phyloP scores from a whole-genome alignment of 805 yeast species.

The Yarrowia bubula region DNA sequence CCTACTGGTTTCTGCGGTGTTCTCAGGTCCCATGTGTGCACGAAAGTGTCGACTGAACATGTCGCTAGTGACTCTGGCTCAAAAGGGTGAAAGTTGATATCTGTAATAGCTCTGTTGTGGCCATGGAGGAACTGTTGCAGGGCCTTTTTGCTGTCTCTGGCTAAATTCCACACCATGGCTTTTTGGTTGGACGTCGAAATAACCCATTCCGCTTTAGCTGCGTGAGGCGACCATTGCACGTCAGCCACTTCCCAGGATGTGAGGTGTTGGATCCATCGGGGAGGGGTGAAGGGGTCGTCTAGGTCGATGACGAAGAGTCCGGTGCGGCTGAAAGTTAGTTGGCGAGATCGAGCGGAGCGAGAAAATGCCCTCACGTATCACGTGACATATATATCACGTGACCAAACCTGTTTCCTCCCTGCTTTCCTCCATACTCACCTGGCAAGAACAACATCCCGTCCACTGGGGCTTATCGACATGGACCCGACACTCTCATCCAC shows the following conservation, averaged over 20 bases:
- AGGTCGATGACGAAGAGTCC: constrained; percentile 89
- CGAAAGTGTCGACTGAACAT: constrained; percentile 86
- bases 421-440: constrained; percentile 44
- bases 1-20: constrained; percentile 66
- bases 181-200: constrained; percentile 93
- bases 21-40: constrained; percentile 88
- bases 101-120: constrained; percentile 92
- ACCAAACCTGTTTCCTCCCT: not conserved
- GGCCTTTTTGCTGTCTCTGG: constrained; percentile 67
- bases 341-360: not conserved
- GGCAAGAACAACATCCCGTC: constrained; percentile 91
- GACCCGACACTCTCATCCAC: constrained; percentile 93
- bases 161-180: constrained; percentile 90
- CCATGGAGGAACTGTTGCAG: constrained; percentile 85
- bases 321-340: constrained; percentile 50
- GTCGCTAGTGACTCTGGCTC: constrained; percentile 89
- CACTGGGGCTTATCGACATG: constrained; percentile 83
- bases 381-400: not conserved
- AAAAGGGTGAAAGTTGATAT: constrained; percentile 85
- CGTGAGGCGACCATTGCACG: constrained; percentile 97
- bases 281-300: constrained; percentile 93
- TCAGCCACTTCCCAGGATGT: constrained; percentile 99
- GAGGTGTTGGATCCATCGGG: constrained; percentile 86
- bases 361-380: not conserved
- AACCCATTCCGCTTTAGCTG: constrained; percentile 82